Base-by-base conservation (phyloP, 2,329 filamentous ascomycete genomes). In the Apiospora kogelbergensis region DNA sequence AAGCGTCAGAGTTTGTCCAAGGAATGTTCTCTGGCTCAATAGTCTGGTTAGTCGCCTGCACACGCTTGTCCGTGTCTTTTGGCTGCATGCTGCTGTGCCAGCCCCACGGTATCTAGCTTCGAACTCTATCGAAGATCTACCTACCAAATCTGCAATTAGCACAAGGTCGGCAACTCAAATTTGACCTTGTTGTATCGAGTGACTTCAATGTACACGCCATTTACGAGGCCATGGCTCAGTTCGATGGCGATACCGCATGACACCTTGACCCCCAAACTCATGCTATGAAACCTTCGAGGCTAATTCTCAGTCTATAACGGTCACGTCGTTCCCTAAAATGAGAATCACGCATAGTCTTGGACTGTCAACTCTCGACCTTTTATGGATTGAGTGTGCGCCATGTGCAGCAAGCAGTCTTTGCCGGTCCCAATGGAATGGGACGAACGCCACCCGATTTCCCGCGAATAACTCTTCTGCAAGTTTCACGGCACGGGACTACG, bases 51-150 rank as follows among this genome's bases (percentile, higher is more conserved):
- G 26, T 57, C 20, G 26, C 26, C 24, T 15, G 40, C 40, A 42
- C 40, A 13, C n/a, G 26, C 24, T 22, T 33, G 53, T 17, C 20
- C 26, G 53, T 60, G 53, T 60, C 53, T 48, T n/a, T 48, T 60
- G 53, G 26, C 30, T 60, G 53, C 53, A 60, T 22, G 46, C n/a
- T 60, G 53, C 9, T 60, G 53, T 60, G 53, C 53, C 53, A 60
- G 53, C 53, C 53, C 53, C 53, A 37, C 53, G 53, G 30, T 60
- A 60, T 60, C 53, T 60, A 60, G 53, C 53, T 60, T n/a, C 53
- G 53, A 60, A 60, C 53, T 60, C 53, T 60, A 60, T 60, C 53
- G 53, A 30, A 60, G 30, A 60, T 60, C 53, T 37, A 37, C 30
- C 53, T 13, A n/a, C 53, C 53, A 26, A 60, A 60, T 37, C 53